Base-by-base conservation (phyloP, 140 eudicot species). In the Erigeron philadelphicus region DNA sequence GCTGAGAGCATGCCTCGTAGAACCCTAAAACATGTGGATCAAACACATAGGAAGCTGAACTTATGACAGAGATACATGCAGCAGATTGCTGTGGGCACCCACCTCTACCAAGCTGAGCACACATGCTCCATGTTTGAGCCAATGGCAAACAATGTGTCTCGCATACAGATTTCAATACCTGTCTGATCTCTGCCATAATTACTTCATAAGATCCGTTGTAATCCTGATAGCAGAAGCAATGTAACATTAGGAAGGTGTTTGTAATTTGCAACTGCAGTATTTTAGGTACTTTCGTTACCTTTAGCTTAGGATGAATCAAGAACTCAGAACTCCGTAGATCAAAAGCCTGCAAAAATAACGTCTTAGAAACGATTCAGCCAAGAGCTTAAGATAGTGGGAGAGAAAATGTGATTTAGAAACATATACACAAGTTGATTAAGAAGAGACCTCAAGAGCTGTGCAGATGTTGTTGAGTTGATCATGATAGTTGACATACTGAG, bases 41-140 rank as follows among this genome's bases (percentile, higher is more conserved):
- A 7, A 38, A 75, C 64, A 83, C 86, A 61, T 83, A 83, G 66
- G 86, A 86, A 38, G 88, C 88, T 10, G 81, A 81, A 31, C 59
- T 53, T 35, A 81, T 44, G 55, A 79, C 67, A 42, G 88, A 86
- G 60, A 81, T 72, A 73, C 88, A 83, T 38, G 58, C 56, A 64
- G 71, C 41, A 41, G 79, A 67, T 42, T 76, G 75, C 19, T 70
- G 73, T 44, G 66, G 78, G 71, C 86, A 81, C 25, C 76, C 80
- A 41, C 49, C 60, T 78, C 77, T 75, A 31, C 86, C 75, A 70
- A 81, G 88, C 59, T 82, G 88, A 64, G 60, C 49, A 67, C 93
- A 86, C 25, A 81, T 64, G 43, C 79, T 82, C 93, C 93, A 86
- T 21, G 93, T 80, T 71, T 86, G 93, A 78, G 84, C 88, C 70